Conservation (phyloP, 2,329 filamentous ascomycete species). For the Penicillium concentricum region DNA sequence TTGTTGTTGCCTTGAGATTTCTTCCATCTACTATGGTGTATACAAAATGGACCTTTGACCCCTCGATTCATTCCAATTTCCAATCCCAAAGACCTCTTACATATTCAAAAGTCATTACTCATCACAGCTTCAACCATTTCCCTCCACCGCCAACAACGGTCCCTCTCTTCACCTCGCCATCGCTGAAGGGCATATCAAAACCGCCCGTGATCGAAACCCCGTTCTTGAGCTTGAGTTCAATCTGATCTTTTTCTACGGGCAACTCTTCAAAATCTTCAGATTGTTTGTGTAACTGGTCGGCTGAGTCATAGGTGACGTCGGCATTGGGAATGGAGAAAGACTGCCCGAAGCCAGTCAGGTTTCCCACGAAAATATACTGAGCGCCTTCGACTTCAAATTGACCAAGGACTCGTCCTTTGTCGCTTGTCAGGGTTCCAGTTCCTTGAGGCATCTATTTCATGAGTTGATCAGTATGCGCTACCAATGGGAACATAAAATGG, state of each 20-base stretch:
- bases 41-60: background rate
- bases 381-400: constrained; percentile 9
- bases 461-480: background rate
- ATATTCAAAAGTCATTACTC: background rate
- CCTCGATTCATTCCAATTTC: background rate
- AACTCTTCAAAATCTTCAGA: constrained; percentile 3
- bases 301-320: constrained; percentile 8
- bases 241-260: constrained; percentile 9
- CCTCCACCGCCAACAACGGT: constrained; percentile 1
- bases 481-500: background rate
- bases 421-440: constrained; percentile 8
- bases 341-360: background rate
- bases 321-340: constrained; percentile 9
- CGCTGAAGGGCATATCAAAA: constrained; percentile 12
- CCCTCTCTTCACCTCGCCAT: constrained; percentile 3
- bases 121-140: constrained; percentile 10
- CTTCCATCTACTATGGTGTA: background rate
- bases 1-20: background rate
- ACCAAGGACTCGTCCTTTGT: constrained; percentile 11
- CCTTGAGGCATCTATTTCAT: constrained; percentile 7
- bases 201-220: constrained; percentile 8
- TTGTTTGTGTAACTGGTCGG: constrained; percentile 4
- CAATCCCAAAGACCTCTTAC: background rate
- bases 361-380: constrained; percentile 10
- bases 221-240: constrained; percentile 6